Evolutionary conservation across 257 asterid genomes (phyloP).

Genomic region (Voacanga thouarsii): DNA sequence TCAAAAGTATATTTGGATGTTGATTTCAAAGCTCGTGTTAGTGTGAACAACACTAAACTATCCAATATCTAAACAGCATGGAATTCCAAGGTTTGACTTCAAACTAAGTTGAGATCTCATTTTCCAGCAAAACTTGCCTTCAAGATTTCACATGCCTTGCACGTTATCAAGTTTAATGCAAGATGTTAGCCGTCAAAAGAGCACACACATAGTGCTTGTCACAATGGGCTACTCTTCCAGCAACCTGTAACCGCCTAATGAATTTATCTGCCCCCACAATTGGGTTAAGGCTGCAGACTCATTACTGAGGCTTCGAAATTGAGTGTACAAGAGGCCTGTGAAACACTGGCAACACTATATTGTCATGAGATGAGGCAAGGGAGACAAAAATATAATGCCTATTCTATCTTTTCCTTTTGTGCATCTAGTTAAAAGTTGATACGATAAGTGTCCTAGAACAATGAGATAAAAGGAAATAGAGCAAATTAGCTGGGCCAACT

Average conservation of each 20-base stretch:
- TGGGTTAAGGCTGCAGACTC: not conserved
- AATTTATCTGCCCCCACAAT: not conserved
- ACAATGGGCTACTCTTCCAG: not conserved
- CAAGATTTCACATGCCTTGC: constrained; percentile 15
- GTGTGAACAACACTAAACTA: constrained; percentile 4
- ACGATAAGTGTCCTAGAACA: not conserved
- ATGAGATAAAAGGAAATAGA: not conserved
- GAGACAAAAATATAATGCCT: not conserved
- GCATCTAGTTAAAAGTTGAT: not conserved
- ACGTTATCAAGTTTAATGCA: not conserved
- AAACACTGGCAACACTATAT: not conserved
- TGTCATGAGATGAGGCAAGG: not conserved
- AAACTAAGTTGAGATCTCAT: constrained; percentile 3
- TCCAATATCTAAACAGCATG: not conserved
- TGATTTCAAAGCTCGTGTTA: not conserved
- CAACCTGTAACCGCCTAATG: not conserved
- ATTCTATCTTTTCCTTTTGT: not conserved
- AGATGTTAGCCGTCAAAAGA: not conserved
- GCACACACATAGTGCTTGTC: not conserved
- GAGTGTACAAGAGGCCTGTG: not conserved
- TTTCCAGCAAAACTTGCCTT: not conserved
- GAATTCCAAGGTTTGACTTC: constrained; percentile 11
- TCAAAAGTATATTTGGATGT: not conserved
- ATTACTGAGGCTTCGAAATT: not conserved
- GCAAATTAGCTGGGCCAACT: not conserved